These are phyloP conservation scores for Corymbia calophylla DNA, from an alignment of 441 rosid genomes.

Conservation along the genomic window DNA sequence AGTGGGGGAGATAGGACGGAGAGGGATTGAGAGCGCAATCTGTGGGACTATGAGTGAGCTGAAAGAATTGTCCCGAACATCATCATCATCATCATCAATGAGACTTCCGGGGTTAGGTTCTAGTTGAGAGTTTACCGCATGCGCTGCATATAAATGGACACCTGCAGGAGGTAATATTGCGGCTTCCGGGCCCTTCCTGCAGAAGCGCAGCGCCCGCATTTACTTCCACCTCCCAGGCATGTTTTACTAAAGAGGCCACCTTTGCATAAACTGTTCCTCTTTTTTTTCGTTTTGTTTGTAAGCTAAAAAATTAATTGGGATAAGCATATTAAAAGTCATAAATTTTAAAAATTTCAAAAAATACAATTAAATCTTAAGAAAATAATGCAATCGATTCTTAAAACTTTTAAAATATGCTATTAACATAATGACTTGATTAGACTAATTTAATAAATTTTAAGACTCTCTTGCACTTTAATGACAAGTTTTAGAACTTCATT, in stretches of 20 bases:
- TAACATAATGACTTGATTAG: no score
- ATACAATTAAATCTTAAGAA: no score
- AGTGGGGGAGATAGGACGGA: not conserved
- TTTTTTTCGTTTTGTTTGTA: no score
- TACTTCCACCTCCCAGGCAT: not conserved
- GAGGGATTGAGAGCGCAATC: not conserved
- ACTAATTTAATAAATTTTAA: no score
- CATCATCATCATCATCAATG: not conserved
- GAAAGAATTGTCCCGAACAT: not conserved
- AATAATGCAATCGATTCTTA: no score
- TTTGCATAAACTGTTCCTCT: not conserved
- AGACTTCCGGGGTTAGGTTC: not conserved
- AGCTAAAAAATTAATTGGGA: no score
- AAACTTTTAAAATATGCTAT: no score
- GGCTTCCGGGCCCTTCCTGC: not conserved
- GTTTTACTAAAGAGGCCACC: not conserved
- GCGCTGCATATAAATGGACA: not conserved
- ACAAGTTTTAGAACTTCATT: no score
- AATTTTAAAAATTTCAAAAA: no score
- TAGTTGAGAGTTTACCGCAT: not conserved
- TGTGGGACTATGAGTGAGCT: not conserved
- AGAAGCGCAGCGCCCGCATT: not conserved
- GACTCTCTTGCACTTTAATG: no score
- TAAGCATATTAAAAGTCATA: no score
- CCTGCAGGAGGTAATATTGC: not conserved